phyloP scores from a whole-genome alignment of 2,329 filamentous ascomycete species.

The Ascochyta rabiei region DNA sequence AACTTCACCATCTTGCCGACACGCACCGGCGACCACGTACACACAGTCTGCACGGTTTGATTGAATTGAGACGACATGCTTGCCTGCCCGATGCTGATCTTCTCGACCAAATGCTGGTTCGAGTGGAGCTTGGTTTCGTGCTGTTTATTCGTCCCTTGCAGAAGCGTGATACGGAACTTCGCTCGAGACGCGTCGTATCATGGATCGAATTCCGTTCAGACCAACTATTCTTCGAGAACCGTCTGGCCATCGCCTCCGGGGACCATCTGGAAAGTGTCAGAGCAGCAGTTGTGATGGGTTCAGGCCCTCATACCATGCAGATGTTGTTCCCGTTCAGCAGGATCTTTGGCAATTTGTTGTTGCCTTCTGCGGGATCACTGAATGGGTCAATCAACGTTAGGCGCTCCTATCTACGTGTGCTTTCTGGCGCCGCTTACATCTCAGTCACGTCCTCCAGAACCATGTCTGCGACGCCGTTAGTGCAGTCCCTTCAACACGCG shows the following conservation, averaged over 20 bases:
- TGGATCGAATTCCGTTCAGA: neutral
- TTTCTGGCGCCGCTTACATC: conserved; percentile 66
- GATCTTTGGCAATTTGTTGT: conserved; percentile 91
- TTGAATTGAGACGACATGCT: neutral
- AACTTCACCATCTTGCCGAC: neutral
- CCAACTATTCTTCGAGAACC: conserved; percentile 31
- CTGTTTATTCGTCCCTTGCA: neutral
- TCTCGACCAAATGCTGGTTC: neutral
- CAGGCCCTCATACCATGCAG: conserved; percentile 78
- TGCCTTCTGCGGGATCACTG: conserved; percentile 84
- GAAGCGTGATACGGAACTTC: neutral
- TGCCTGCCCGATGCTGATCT: neutral
- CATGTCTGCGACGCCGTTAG: conserved; percentile 73
- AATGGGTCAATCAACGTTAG: conserved; percentile 14
- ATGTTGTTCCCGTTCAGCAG: conserved; percentile 97
- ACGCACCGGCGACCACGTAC: neutral
- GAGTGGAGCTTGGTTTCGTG: neutral
- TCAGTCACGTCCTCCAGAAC: conserved; percentile 96
- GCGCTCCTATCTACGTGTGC: neutral
- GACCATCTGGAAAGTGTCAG: conserved; percentile 38
- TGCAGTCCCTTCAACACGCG: neutral
- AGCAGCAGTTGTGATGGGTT: neutral
- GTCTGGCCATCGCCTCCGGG: conserved; percentile 42
- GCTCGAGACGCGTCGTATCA: neutral
- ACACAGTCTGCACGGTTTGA: neutral